Evolutionary conservation across 108 stramenopile genomes (phyloP), one percentile per base, ranked within the genome.

Genomic region (Mayamaea pseudoterrestris): DNA sequence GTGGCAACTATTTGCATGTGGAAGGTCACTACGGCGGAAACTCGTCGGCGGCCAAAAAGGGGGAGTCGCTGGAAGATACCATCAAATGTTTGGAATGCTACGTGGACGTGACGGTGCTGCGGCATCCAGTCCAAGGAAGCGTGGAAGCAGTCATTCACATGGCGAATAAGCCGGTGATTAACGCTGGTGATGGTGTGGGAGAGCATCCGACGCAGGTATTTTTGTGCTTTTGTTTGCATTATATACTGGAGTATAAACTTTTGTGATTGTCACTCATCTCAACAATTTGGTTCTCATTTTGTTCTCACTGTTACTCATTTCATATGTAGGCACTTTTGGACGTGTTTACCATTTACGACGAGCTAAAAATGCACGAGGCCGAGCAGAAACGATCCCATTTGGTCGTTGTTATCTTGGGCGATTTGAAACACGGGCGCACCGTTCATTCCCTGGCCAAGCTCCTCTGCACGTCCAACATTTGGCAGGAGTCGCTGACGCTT

Each of bases 191-290:
- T 66, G 98, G 98, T 5, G 69, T 76, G 6, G 96, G 93, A 23
- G 94, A 99, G 55, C 98, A 99, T 66, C 98, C 98, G 0, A 96
- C 98, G 2, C 98, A 99, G 60, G n/a, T n/a, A n/a, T n/a, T n/a
- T n/a, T n/a, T n/a, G n/a, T n/a, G n/a, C n/a, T n/a, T n/a, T n/a
- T n/a, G n/a, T n/a, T n/a, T n/a, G n/a, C n/a, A n/a, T n/a, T n/a
- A n/a, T n/a, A n/a, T n/a, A n/a, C n/a, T n/a, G n/a, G n/a, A n/a
- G n/a, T n/a, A n/a, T n/a, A n/a, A n/a, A n/a, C n/a, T n/a, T n/a
- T n/a, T n/a, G n/a, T n/a, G n/a, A n/a, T n/a, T n/a, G n/a, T n/a
- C n/a, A n/a, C n/a, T n/a, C n/a, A n/a, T n/a, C n/a, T n/a, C n/a
- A n/a, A n/a, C n/a, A n/a, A n/a, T n/a, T n/a, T n/a, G n/a, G n/a